Conservation (phyloP, 805 yeast genomes). For the Myxozyma lipomycoides region DNA sequence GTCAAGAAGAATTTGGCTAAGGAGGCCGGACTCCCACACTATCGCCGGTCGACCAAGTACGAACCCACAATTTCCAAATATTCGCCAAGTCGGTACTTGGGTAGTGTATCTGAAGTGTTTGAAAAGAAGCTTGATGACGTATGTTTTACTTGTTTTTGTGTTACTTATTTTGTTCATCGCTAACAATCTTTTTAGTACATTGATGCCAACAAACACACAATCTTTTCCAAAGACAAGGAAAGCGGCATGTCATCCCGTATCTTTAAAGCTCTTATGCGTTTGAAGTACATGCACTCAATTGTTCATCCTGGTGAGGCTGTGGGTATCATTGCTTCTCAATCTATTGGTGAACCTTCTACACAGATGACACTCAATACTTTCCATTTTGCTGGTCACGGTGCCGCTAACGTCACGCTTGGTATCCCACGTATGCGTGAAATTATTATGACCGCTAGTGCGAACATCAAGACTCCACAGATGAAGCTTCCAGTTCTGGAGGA, state of each 20-base stretch:
- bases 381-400: slow-evolving; percentile 99
- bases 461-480: slow-evolving; percentile 99
- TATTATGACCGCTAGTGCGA: slow-evolving; percentile 96
- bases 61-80: slow-evolving; percentile 85
- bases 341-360: slow-evolving; percentile 98
- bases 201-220: slow-evolving; percentile 15
- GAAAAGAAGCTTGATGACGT: slow-evolving; percentile 73
- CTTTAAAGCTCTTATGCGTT: slow-evolving; percentile 94
- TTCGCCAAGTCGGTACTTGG: slow-evolving; percentile 86
- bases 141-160: neutral
- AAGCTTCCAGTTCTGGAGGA: slow-evolving; percentile 77
- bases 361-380: slow-evolving; percentile 97
- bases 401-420: slow-evolving; percentile 98
- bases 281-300: slow-evolving; percentile 94
- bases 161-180: neutral
- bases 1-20: slow-evolving; percentile 60
- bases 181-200: slow-evolving; percentile 4
- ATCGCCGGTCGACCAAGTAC: slow-evolving; percentile 57
- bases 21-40: slow-evolving; percentile 59
- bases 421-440: slow-evolving; percentile 99
- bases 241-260: slow-evolving; percentile 66
- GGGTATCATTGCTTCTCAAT: slow-evolving; percentile 97
- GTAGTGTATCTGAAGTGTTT: slow-evolving; percentile 88
- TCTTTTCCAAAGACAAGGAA: slow-evolving; percentile 18
- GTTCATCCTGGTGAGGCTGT: slow-evolving; percentile 97